These are phyloP conservation scores for Casaregolazyma suthepensis DNA, from an alignment of 1,139 yeast species.

Conservation along the genomic window DNA sequence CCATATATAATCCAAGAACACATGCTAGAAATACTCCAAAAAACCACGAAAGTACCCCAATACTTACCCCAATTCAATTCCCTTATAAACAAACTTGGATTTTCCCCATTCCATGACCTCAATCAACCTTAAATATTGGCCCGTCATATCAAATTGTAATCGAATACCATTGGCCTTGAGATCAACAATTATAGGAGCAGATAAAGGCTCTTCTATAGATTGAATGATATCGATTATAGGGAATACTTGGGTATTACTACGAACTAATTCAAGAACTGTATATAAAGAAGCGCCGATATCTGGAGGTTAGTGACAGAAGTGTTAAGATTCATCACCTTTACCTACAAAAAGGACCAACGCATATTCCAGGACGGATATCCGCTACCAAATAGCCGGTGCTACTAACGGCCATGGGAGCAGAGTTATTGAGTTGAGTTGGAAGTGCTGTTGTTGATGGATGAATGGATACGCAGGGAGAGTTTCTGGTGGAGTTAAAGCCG, in stretches of 20 bases:
- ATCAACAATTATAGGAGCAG: slow-evolving; percentile 19
- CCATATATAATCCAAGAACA: background rate
- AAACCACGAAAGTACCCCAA: background rate
- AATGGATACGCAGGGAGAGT: too few species aligned
- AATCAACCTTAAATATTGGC: slow-evolving; percentile 25
- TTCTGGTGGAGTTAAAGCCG: too few species aligned
- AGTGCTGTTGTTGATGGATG: background rate
- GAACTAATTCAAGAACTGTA: slow-evolving; percentile 17
- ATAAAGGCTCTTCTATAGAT: slow-evolving; percentile 18
- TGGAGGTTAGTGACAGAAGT: slow-evolving; percentile 5
- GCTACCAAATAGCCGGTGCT: slow-evolving; percentile 9
- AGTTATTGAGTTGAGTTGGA: background rate
- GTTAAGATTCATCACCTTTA: background rate
- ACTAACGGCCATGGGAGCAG: slow-evolving; percentile 8
- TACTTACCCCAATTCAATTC: slow-evolving; percentile 23
- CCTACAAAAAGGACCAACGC: slow-evolving; percentile 17
- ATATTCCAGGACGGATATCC: slow-evolving; percentile 16
- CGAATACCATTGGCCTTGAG: slow-evolving; percentile 26
- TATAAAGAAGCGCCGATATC: slow-evolving; percentile 26
- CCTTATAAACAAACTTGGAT: slow-evolving; percentile 22
- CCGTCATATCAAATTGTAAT: slow-evolving; percentile 25
- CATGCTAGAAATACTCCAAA: background rate
- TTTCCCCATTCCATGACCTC: slow-evolving; percentile 27
- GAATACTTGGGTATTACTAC: slow-evolving; percentile 21
- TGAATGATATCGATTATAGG: slow-evolving; percentile 25